phyloP scores from a whole-genome alignment of 108 stramenopile species.

The Stephanodiscus triporus region DNA sequence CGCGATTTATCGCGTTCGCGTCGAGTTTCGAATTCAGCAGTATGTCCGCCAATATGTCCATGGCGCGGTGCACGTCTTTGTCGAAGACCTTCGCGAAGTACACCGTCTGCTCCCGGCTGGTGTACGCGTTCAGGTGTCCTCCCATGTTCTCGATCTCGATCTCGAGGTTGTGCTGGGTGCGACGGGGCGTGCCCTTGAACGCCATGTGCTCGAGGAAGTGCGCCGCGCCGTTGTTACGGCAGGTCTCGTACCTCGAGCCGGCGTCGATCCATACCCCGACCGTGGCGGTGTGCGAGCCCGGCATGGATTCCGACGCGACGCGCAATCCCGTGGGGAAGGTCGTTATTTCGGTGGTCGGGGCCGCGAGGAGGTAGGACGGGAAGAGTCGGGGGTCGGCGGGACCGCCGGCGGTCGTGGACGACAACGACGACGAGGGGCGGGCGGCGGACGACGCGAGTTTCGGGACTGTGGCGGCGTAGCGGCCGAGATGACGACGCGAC shows the following conservation, averaged over 20 bases:
- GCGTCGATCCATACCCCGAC: slow-evolving; percentile 92
- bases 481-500: too few relatives aligned
- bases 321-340: slow-evolving; percentile 80
- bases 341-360: slow-evolving; percentile 88
- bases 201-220: slow-evolving; percentile 99
- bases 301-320: slow-evolving; percentile 87
- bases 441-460: neutral
- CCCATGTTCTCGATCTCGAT: slow-evolving; percentile 99
- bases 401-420: neutral
- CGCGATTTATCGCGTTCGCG: slow-evolving; percentile 86
- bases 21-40: slow-evolving; percentile 91
- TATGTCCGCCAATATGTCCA: slow-evolving; percentile 98
- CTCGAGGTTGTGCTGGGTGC: slow-evolving; percentile 96
- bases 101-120: slow-evolving; percentile 98
- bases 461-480: too few relatives aligned
- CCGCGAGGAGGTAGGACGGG: slow-evolving; percentile 84
- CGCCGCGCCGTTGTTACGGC: slow-evolving; percentile 96
- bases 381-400: slow-evolving; percentile 8
- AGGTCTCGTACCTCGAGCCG: slow-evolving; percentile 95
- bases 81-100: slow-evolving; percentile 99
- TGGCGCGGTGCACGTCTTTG: slow-evolving; percentile 90
- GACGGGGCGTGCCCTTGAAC: slow-evolving; percentile 95
- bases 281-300: slow-evolving; percentile 81
- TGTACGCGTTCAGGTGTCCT: slow-evolving; percentile 98
- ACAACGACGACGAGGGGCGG: neutral